Conservation (phyloP, 192 early-diverging fungal genomes). For the Coemansia sp. region DNA sequence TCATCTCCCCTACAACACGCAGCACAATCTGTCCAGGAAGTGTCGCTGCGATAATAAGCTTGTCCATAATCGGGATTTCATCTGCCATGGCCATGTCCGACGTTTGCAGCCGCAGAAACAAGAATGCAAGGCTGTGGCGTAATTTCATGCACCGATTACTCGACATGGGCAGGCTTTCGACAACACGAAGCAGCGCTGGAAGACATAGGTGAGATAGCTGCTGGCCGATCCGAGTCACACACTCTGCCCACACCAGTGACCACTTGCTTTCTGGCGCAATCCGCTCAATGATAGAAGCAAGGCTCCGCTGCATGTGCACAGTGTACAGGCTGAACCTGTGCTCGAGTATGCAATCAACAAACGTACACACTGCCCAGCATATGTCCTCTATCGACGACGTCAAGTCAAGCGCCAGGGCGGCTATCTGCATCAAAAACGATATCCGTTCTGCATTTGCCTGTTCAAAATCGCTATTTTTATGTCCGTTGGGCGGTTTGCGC, state of each 20-base stretch:
- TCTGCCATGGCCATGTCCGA: not conserved
- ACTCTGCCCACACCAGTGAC: slow-evolving; percentile 28
- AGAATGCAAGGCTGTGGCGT: slow-evolving; percentile 29
- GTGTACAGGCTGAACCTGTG: slow-evolving; percentile 10
- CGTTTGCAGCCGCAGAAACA: slow-evolving; percentile 22
- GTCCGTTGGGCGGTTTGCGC: not conserved
- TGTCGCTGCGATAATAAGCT: slow-evolving; percentile 10
- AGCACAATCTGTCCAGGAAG: slow-evolving; percentile 33
- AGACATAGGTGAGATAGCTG: slow-evolving; percentile 6
- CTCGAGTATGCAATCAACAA: slow-evolving; percentile 20
- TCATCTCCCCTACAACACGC: slow-evolving; percentile 40
- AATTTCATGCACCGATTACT: slow-evolving; percentile 40
- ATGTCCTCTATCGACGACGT: slow-evolving; percentile 17
- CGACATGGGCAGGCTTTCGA: slow-evolving; percentile 22
- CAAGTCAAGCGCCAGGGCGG: slow-evolving; percentile 10
- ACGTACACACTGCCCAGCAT: slow-evolving; percentile 8
- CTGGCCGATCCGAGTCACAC: slow-evolving; percentile 12
- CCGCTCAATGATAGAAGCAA: slow-evolving; percentile 13
- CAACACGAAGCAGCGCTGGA: slow-evolving; percentile 13
- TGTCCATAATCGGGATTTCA: not conserved
- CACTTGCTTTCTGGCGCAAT: slow-evolving; percentile 31
- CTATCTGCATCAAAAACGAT: slow-evolving; percentile 20
- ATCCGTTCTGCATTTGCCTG: slow-evolving; percentile 13
- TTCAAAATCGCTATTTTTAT: not conserved
- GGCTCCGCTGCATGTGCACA: slow-evolving; percentile 22